These are phyloP conservation scores for Symmetrospora coprosmae DNA, from an alignment of 768 basidiomycete genomes.

Conservation along the genomic window DNA sequence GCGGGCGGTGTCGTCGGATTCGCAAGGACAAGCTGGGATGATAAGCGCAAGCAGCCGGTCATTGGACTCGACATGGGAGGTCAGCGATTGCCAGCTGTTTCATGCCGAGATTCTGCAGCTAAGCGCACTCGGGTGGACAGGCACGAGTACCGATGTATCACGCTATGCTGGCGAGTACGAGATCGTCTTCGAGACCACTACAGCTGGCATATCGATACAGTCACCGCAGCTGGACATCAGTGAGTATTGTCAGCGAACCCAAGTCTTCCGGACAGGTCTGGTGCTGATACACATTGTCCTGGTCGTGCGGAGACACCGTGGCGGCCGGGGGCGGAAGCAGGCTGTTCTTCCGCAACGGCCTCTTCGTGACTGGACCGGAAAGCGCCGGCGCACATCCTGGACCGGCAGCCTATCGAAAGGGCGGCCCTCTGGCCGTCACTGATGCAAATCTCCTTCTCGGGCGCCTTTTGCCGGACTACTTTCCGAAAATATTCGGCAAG, in stretches of 20 bases:
- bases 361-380: slow-evolving; percentile 81
- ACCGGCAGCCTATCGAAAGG: slow-evolving; percentile 81
- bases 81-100: background rate
- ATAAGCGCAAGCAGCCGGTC: slow-evolving; percentile 50
- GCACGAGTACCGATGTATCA: slow-evolving; percentile 89
- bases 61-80: slow-evolving; percentile 49
- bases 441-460: slow-evolving; percentile 86
- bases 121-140: slow-evolving; percentile 71
- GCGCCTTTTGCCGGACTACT: slow-evolving; percentile 72
- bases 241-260: background rate
- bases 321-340: slow-evolving; percentile 90
- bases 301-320: slow-evolving; percentile 45
- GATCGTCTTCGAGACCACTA: slow-evolving; percentile 86
- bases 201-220: slow-evolving; percentile 82
- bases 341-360: slow-evolving; percentile 71
- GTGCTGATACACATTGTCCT: background rate
- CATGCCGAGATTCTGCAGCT: too few species aligned
- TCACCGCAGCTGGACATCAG: slow-evolving; percentile 89
- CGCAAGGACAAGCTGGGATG: slow-evolving; percentile 76
- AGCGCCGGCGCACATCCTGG: slow-evolving; percentile 90
- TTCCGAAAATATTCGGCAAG: slow-evolving; percentile 88
- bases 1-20: slow-evolving; percentile 95
- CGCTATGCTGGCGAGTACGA: slow-evolving; percentile 83
- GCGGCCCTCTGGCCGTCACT: slow-evolving; percentile 78
- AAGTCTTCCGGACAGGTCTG: background rate